These are phyloP conservation scores for Trametes meyenii DNA, from an alignment of 768 basidiomycete species.

Conservation along the genomic window DNA sequence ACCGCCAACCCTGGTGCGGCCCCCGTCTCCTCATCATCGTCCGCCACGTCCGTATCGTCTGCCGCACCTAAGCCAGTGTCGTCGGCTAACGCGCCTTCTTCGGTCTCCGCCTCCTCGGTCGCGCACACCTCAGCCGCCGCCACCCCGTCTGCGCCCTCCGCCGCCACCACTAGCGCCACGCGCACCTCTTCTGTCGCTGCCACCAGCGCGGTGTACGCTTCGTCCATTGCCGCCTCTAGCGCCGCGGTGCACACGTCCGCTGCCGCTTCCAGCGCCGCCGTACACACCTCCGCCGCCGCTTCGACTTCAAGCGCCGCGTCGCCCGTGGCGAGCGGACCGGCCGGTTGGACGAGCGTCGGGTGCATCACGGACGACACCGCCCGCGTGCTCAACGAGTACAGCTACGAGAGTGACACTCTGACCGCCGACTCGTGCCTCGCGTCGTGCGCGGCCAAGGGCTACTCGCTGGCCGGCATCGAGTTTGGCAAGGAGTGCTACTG, in stretches of 20 bases:
- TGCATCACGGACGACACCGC: constrained; percentile 27
- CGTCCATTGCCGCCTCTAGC: not conserved
- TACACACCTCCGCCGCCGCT: not conserved
- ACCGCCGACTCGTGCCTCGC: constrained; percentile 35
- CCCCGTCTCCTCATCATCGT: constrained; percentile 4
- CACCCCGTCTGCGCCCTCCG: constrained; percentile 13
- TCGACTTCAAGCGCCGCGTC: not conserved
- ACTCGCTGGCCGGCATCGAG: constrained; percentile 38
- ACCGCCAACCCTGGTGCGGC: constrained; percentile 18
- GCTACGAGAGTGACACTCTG: constrained; percentile 26
- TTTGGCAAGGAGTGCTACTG: constrained; percentile 39
- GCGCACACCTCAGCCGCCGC: constrained; percentile 3
- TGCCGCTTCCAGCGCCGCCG: not conserved
- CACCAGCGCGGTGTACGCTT: constrained; percentile 3
- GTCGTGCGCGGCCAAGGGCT: constrained; percentile 34
- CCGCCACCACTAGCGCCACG: constrained; percentile 4
- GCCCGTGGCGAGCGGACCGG: not conserved
- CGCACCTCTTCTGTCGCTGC: not conserved
- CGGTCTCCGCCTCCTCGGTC: constrained; percentile 2
- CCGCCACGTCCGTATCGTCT: constrained; percentile 21
- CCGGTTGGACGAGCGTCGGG: constrained; percentile 24
- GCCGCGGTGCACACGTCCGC: not conserved
- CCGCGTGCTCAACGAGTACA: constrained; percentile 30
- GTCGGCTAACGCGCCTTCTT: constrained; percentile 13
- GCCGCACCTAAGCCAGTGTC: constrained; percentile 13